Evolutionary conservation across 768 basidiomycete species (phyloP).

Genomic region (Boletus pseudo-olivaceus): DNA sequence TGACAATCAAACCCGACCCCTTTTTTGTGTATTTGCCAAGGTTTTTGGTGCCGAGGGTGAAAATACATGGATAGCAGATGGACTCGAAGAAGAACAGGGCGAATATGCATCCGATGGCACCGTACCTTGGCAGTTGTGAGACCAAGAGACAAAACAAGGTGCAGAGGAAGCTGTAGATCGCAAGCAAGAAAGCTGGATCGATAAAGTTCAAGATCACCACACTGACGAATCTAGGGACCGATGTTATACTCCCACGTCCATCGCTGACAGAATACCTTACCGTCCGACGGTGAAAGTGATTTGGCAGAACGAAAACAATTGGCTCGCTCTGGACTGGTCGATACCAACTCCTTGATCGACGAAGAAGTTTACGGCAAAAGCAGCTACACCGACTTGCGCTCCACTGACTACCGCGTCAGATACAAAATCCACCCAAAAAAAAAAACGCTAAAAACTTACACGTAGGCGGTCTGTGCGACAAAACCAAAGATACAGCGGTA

Average conservation of each 20-base stretch:
- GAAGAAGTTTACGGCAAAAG: conserved; percentile 68
- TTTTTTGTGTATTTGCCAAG: conserved; percentile 57
- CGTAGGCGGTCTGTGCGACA: conserved; percentile 66
- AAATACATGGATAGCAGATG: conserved; percentile 70
- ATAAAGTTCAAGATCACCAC: conserved; percentile 58
- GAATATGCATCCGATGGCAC: conserved; percentile 60
- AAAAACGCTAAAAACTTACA: conserved; percentile 36
- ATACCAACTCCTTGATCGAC: conserved; percentile 59
- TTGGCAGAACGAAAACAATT: conserved; percentile 70
- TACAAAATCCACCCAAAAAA: neutral
- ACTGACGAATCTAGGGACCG: conserved; percentile 50
- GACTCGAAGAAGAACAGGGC: conserved; percentile 72
- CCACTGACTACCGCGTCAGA: conserved; percentile 36
- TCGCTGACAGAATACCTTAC: conserved; percentile 27
- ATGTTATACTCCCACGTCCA: conserved; percentile 8
- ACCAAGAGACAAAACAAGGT: conserved; percentile 49
- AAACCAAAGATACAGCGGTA: conserved; percentile 69
- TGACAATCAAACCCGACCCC: conserved; percentile 62
- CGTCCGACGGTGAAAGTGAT: conserved; percentile 64
- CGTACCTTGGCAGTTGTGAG: conserved; percentile 47
- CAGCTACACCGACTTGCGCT: conserved; percentile 64
- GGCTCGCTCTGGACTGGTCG: conserved; percentile 48
- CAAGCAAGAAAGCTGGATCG: conserved; percentile 62
- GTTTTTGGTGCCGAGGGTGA: conserved; percentile 64
- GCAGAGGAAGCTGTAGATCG: conserved; percentile 50